Evolutionary conservation across 176 grass and related monocot genomes (phyloP), one percentile per base, ranked within the genome.

Genomic region (Rhipidocladum racemiflorum): DNA sequence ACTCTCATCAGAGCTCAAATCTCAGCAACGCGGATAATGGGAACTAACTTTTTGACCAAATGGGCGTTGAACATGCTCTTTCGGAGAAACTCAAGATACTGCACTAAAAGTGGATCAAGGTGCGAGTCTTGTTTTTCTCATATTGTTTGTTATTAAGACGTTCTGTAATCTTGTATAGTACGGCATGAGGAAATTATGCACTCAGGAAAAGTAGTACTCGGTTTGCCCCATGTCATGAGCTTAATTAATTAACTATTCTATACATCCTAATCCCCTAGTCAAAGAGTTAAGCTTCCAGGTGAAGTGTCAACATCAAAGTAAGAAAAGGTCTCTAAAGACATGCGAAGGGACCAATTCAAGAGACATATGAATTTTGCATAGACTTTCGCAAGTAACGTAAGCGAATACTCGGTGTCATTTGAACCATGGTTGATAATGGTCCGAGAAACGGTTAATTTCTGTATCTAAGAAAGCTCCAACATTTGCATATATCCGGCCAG

Each of bases 301-400:
- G 14, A 59, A 76, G 28, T 30, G 55, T 53, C 75, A 71, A 54
- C 34, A 54, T 63, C 39, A 77, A 57, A 74, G 17, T n/a, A 80
- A 45, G 20, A 65, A 54, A 54, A 79, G 13, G 1, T n/a, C 57
- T 72, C 0, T 28, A 23, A 7, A 23, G 18, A 46, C 24, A 29
- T 45, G 17, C 8, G 8, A 68, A 42, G 5, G 39, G 11, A 48
- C 25, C 25, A 39, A 39, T 61, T 72, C 60, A 53, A 81, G 32
- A 56, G 27, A 30, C 13, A 21, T 42, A 9, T 51, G 36, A 72
- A 46, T 56, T 24, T 78, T 66, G 8, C 16, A 17, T 66, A 44
- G 55, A 50, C 11, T 65, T 24, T 29, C 16, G 1, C 1, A 65
- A 42, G 21, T 53, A 34, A 68, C 15, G 1, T 24, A 39, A 75